phyloP scores from a whole-genome alignment of 2,329 filamentous ascomycete genomes.

The Blastomyces silverae region DNA sequence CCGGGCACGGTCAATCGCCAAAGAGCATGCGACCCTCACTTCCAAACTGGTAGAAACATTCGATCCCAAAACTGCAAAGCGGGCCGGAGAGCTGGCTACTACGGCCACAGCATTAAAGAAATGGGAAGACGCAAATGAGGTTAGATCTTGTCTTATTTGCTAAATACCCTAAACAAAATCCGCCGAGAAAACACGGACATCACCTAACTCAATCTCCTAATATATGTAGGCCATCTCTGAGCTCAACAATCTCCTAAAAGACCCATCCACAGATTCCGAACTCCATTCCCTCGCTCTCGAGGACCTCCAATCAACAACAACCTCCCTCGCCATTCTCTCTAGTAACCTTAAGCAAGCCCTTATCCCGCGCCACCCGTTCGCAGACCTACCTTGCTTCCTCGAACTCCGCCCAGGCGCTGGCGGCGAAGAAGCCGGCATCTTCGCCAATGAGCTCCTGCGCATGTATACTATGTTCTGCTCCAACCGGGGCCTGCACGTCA shows the following conservation, averaged over 20 bases:
- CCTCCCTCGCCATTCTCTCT: conserved; percentile 57
- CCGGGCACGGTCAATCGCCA: conserved; percentile 49
- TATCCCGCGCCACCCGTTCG: conserved; percentile 83
- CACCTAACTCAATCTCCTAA: neutral
- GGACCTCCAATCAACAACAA: conserved; percentile 63
- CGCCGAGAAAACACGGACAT: neutral
- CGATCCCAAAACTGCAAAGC: conserved; percentile 52
- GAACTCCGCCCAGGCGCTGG: conserved; percentile 90
- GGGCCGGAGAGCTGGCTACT: conserved; percentile 49
- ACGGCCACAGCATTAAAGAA: conserved; percentile 49
- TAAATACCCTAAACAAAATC: neutral
- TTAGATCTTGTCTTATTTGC: conserved; percentile 26
- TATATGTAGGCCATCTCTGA: conserved; percentile 52
- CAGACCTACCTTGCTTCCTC: conserved; percentile 78
- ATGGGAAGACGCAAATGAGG: conserved; percentile 54
- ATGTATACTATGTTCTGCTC: conserved; percentile 84
- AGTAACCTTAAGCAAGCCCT: conserved; percentile 66
- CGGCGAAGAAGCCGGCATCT: conserved; percentile 83
- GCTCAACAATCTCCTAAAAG: conserved; percentile 67
- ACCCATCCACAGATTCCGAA: conserved; percentile 55
- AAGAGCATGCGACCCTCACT: conserved; percentile 51
- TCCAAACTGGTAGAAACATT: conserved; percentile 50
- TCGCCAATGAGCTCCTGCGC: conserved; percentile 75
- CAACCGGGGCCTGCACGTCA: conserved; percentile 58
- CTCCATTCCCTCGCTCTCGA: conserved; percentile 54